Base-by-base conservation (phyloP, 2,329 filamentous ascomycete species). In the Aspergillus quadrilineatus region DNA sequence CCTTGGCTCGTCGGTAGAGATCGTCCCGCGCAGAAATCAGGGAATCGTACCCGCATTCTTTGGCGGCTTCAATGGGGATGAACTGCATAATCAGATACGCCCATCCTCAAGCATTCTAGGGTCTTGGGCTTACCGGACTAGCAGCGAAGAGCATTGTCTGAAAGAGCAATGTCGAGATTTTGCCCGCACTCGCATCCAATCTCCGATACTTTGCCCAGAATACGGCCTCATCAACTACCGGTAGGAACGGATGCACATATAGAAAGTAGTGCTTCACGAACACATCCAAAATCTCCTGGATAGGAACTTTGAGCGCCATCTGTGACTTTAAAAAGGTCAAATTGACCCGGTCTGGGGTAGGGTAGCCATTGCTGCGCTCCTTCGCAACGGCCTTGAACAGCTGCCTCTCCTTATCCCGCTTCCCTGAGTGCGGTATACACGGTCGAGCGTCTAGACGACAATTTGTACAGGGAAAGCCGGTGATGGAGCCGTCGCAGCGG, bases 91-190 rank as follows among this genome's bases (percentile, higher is more conserved):
- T 43, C 1, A 43, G 41, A 7, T 6, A 10, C 7, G 17, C 22
- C n/a, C 39, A 22, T 4, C 4, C 15, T n/a, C 4, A 26, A 37
- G 22, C 8, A 17, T 29, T 14, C 9, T 4, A 36, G 14, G 10
- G 14, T 14, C 36, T 39, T 4, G 8, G 45, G 47, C 43, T 41
- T 48, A 57, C 55, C 12, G 55, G 36, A 17, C 51, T 55, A 5
- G 58, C 53, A 46, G 58, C 58, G 43, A 60, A 58, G 26, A 60
- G 55, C 58, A 60, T 60, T 12, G 58, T 45, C 45, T 57, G 55
- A 17, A 60, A 60, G 4, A 60, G 55, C 34, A 60, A 41, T 3
- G 50, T 39, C 17, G 58, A 55, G n/a, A 60, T 57, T 37, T 51
- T 53, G 28, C 55, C 55, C 4, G 42, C 50, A 26, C 55, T 57